phyloP scores from a whole-genome alignment of 768 basidiomycete species.

The Leccinellum rugosiceps region DNA sequence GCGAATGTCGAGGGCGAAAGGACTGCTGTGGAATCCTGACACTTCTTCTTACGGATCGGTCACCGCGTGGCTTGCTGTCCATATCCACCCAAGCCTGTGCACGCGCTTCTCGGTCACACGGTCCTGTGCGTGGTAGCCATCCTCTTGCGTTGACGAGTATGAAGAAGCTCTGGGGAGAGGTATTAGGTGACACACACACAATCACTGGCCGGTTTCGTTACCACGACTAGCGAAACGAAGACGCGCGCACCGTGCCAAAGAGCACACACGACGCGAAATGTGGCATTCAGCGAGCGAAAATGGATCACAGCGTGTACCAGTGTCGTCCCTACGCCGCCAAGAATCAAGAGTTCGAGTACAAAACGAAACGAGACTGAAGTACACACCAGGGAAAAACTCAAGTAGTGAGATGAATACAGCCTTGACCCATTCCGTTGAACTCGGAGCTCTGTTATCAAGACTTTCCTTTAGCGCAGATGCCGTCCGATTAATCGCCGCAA shows the following conservation, averaged over 20 bases:
- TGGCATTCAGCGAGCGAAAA: conserved; percentile 28
- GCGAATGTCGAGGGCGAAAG: conserved; percentile 35
- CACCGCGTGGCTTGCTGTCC: conserved; percentile 7
- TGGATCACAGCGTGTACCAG: conserved; percentile 12
- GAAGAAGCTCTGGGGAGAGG: conserved; percentile 32
- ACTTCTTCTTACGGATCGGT: conserved; percentile 2
- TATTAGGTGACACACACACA: conserved; percentile 3
- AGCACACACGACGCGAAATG: conserved; percentile 22
- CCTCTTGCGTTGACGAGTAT: conserved; percentile 33
- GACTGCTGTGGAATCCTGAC: conserved; percentile 3
- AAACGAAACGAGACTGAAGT: not conserved
- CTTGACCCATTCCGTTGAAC: conserved; percentile 21
- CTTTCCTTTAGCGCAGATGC: conserved; percentile 28
- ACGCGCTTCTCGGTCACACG: not conserved
- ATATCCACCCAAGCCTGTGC: not conserved
- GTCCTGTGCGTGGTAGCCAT: conserved; percentile 1
- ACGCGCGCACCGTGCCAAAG: conserved; percentile 33
- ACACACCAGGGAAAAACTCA: conserved; percentile 25
- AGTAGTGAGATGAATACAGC: conserved; percentile 11
- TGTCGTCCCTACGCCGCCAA: conserved; percentile 9
- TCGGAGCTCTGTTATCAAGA: conserved; percentile 20
- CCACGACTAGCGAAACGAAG: conserved; percentile 40
- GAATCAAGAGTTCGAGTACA: not conserved
- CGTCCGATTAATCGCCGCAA: conserved; percentile 48
- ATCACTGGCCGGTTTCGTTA: conserved; percentile 22